Evolutionary conservation across 495 filamentous ascomycete genomes (phyloP).

Genomic region (Xanthoparmelia taractica): DNA sequence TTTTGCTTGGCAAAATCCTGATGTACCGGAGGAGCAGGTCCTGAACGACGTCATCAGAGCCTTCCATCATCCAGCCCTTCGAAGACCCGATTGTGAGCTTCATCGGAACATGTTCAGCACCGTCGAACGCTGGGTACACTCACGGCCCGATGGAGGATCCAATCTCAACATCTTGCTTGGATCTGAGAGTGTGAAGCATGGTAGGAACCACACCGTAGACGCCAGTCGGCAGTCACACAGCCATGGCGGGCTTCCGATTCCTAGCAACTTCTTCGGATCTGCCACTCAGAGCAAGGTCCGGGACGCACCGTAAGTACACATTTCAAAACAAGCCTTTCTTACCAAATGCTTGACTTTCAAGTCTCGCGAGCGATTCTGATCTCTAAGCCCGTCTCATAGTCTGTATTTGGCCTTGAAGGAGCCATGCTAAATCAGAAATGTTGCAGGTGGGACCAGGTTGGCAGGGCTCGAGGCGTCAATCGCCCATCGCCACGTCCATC

Average conservation of each 20-base stretch:
- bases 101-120: constrained; percentile 80
- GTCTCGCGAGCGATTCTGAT: not conserved
- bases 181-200: constrained; percentile 69
- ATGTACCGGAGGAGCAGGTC: constrained; percentile 70
- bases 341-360: no score
- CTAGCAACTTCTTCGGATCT: constrained; percentile 21
- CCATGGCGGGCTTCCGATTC: constrained; percentile 22
- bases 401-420: not conserved
- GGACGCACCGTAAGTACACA: constrained; percentile 11
- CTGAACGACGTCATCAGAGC: constrained; percentile 64
- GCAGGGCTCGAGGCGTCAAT: constrained; percentile 14
- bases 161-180: constrained; percentile 61
- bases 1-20: constrained; percentile 82
- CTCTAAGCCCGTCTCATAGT: not conserved
- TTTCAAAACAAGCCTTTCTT: not conserved
- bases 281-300: constrained; percentile 24
- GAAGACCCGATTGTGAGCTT: constrained; percentile 63
- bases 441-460: constrained; percentile 15
- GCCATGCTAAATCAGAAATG: not conserved
- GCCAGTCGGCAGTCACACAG: constrained; percentile 16
- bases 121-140: constrained; percentile 67
- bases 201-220: constrained; percentile 60
- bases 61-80: constrained; percentile 83
- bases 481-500: constrained; percentile 2
- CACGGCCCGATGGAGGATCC: constrained; percentile 52